Evolutionary conservation across 805 yeast genomes (phyloP).

Genomic region (Candida taoyuanica): DNA sequence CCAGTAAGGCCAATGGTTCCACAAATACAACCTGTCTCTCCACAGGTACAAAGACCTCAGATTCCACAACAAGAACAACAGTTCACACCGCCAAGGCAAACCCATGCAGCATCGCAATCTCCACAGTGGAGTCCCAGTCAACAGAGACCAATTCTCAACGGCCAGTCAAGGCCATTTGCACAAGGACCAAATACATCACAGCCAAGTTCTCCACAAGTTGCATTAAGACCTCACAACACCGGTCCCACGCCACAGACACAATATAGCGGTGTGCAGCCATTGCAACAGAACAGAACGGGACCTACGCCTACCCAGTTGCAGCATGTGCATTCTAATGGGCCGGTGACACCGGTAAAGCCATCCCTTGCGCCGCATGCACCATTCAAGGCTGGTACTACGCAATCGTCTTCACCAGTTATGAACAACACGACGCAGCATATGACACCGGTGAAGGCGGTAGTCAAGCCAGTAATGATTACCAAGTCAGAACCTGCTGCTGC

Average conservation of each 20-base stretch:
- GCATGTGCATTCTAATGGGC: too few relatives aligned
- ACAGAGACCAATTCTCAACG: too few relatives aligned
- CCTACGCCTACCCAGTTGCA: background rate
- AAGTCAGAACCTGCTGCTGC: background rate
- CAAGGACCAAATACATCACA: background rate
- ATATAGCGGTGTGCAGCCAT: background rate
- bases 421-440: background rate
- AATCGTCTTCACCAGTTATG: background rate
- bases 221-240: background rate
- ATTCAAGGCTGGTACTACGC: background rate
- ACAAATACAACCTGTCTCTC: background rate
- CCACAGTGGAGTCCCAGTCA: background rate
- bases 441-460: background rate
- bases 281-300: background rate
- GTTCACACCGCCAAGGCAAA: constrained; percentile 4
- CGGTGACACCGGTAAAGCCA: background rate
- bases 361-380: background rate
- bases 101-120: background rate
- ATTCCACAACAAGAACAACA: constrained; percentile 5
- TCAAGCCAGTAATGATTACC: background rate
- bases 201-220: background rate
- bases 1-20: constrained; percentile 8
- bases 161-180: background rate
- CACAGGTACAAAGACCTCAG: constrained; percentile 1
- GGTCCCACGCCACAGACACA: background rate